phyloP scores from a whole-genome alignment of 257 asterid genomes.

The Datura wrightii region DNA sequence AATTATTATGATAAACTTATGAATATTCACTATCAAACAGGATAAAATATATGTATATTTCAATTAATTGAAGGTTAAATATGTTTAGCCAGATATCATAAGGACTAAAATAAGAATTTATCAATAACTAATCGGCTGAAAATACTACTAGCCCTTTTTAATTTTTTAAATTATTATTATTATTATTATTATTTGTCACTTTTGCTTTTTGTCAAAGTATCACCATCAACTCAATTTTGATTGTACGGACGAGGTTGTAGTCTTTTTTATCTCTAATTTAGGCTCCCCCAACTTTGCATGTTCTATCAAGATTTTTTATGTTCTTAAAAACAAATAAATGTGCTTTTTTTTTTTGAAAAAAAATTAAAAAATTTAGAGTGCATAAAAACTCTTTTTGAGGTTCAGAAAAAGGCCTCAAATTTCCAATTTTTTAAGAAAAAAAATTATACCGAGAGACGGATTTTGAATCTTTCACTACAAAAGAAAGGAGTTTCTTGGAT shows the following conservation, averaged over 20 bases:
- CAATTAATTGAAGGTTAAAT: background rate
- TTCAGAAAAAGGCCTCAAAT: background rate
- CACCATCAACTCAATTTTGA: background rate
- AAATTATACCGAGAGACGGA: background rate
- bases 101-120: background rate
- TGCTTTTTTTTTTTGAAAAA: background rate
- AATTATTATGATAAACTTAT: too few species aligned
- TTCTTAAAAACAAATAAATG: background rate
- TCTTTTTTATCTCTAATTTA: background rate
- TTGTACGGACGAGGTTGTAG: constrained; percentile 24
- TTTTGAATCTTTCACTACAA: background rate
- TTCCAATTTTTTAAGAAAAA: background rate
- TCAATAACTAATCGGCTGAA: background rate
- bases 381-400: background rate
- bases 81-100: background rate
- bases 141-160: background rate
- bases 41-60: background rate
- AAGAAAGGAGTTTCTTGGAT: too few species aligned
- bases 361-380: too few species aligned
- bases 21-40: background rate
- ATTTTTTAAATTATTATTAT: background rate
- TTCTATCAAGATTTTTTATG: background rate
- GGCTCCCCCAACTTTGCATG: background rate
- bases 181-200: background rate
- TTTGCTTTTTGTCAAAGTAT: background rate